A percentile compares a stretch with the other conserved stretches of the same genome.
Conservation (phyloP, 192 early-diverging fungal species). For the Backusella liffmaniae region DNA sequence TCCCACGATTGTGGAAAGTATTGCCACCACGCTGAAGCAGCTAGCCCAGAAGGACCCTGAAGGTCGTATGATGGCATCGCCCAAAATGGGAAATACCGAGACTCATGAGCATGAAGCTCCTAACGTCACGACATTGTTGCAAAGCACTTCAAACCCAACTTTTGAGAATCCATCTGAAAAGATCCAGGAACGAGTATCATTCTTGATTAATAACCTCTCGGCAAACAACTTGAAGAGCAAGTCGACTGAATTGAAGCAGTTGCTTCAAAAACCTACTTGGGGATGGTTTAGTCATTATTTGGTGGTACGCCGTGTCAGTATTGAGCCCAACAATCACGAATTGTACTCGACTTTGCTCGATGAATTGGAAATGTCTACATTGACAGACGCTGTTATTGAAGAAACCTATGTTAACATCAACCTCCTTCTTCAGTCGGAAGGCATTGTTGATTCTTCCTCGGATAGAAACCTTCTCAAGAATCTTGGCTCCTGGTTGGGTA, state of each 20-base stretch:
- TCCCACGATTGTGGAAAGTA: constrained; percentile 3
- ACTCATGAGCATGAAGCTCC: background rate
- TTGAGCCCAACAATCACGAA: constrained; percentile 95
- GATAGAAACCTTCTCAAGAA: constrained; percentile 92
- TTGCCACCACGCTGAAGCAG: constrained; percentile 15
- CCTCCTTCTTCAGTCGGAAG: constrained; percentile 86
- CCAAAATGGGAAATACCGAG: background rate
- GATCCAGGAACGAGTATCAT: constrained; percentile 89
- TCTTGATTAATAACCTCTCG: constrained; percentile 95
- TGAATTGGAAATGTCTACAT: constrained; percentile 57
- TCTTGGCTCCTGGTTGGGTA: constrained; percentile 95
- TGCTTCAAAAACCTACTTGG: constrained; percentile 60
- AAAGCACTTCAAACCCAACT: background rate
- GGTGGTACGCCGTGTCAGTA: constrained; percentile 89
- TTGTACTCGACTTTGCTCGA: constrained; percentile 86
- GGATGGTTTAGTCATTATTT: constrained; percentile 96
- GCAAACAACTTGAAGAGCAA: constrained; percentile 81
- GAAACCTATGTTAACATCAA: constrained; percentile 89
- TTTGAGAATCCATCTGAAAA: constrained; percentile 20
- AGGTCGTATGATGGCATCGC: background rate
- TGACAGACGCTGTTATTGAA: constrained; percentile 74
- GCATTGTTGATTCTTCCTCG: constrained; percentile 78
- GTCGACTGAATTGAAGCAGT: constrained; percentile 70
- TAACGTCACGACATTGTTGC: constrained; percentile 11
- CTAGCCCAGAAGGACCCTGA: constrained; percentile 12